These are phyloP conservation scores for Herpomyces periplanetae DNA, from an alignment of 2,329 filamentous ascomycete genomes.

Conservation along the genomic window DNA sequence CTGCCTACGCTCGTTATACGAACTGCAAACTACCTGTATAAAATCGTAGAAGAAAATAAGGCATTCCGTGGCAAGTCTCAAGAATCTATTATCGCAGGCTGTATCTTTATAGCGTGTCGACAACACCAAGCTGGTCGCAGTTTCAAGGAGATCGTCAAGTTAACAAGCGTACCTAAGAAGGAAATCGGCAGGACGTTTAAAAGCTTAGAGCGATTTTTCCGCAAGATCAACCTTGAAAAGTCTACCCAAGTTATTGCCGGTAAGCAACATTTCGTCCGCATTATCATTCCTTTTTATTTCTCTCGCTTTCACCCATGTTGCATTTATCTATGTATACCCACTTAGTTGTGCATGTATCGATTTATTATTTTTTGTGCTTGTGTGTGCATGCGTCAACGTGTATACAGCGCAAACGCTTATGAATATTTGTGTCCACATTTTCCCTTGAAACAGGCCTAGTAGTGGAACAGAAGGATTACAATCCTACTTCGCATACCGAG, in stretches of 20 bases:
- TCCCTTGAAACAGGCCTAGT: constrained; percentile 10
- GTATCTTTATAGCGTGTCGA: constrained; percentile 87
- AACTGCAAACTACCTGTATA: constrained; percentile 75
- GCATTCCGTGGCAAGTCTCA: constrained; percentile 81
- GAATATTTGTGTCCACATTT: constrained; percentile 6
- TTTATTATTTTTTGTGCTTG: no score
- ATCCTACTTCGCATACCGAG: constrained; percentile 31
- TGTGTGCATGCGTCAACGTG: no score
- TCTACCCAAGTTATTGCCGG: no score
- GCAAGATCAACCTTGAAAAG: constrained; percentile 16
- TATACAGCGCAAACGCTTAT: no score
- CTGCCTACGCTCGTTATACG: constrained; percentile 47
- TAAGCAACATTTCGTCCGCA: no score
- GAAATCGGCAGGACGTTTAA: constrained; percentile 93
- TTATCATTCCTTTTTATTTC: no score
- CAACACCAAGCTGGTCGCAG: constrained; percentile 54
- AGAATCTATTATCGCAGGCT: constrained; percentile 71
- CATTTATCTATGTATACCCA: no score
- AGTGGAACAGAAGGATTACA: constrained; percentile 18
- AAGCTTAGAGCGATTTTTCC: constrained; percentile 49
- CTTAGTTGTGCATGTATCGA: no score
- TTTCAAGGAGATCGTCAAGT: constrained; percentile 67
- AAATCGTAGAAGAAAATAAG: constrained; percentile 64
- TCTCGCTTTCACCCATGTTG: no score
- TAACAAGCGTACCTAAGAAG: constrained; percentile 83